Evolutionary conservation across 1,284 basidiomycete genomes (phyloP), one percentile per base, ranked within the genome.

Genomic region (Ustilago bromivora): DNA sequence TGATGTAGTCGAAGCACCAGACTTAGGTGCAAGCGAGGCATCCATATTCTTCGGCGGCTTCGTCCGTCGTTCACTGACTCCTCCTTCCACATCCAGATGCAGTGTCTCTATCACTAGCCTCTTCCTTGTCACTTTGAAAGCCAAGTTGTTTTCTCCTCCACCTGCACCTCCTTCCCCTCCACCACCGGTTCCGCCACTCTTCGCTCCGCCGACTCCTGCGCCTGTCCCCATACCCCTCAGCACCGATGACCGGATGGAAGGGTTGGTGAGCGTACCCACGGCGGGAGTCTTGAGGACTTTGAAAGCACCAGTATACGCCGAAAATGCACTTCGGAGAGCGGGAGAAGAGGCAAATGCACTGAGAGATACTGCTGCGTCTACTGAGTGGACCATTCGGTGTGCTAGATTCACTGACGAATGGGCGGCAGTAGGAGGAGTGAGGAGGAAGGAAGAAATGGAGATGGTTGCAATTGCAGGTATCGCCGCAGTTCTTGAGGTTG

Each of bases 31-130:
- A 28, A 28, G 23, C 23, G 3, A 28, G 19, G 47, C 65, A 34
- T 35, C 71, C 17, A 60, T 34, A 34, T 58, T 64, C 57, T 71
- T 78, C 0, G 62, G 58, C 57, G 81, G 81, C 63, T 79, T 79
- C 0, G 79, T 80, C 19, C 81, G 43, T 4, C 95, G 89, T 86
- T 97, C 96, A 13, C 91, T 90, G 6, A 94, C 92, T 6, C 95
- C 95, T 11, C 95, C 96, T 84, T 97, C 95, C 4, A 95, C 89
- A 82, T 96, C 96, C 12, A 98, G 89, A 87, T 97, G 94, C 66
- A 98, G 88, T 28, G 95, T 98, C 88, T 98, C 96, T 76, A 98
- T 91, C 28, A 96, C 89, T 57, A 98, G 88, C 43, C 93, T 88
- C 85, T 94, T 95, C 71, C 96, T 89, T 82, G 92, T 96, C 80